Conservation (phyloP, 176 grass and related monocot genomes). For the Musa schizocarpa region DNA sequence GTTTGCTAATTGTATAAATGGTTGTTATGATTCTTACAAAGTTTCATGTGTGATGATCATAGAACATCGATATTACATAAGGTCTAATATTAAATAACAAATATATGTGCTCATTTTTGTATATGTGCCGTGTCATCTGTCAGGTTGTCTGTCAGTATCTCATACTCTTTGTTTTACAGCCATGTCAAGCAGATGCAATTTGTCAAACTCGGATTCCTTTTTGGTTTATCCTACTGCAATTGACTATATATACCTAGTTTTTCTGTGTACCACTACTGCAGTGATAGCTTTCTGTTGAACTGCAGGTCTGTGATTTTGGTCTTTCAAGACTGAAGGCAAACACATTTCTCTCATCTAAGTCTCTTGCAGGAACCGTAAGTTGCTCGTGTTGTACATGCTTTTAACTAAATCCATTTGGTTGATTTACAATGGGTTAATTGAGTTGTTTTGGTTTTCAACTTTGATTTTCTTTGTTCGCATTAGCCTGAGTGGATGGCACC, state of each 20-base stretch:
- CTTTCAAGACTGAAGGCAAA: constrained; percentile 82
- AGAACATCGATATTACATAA: too few species aligned
- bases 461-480: constrained; percentile 7
- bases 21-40: too few species aligned
- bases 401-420: not conserved
- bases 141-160: too few species aligned
- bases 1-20: too few species aligned
- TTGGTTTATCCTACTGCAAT: too few species aligned
- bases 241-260: too few species aligned
- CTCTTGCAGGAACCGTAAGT: constrained; percentile 78
- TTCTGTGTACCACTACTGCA: not conserved
- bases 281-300: not conserved
- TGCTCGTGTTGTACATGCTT: not conserved
- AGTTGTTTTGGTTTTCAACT: not conserved
- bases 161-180: too few species aligned
- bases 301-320: constrained; percentile 72
- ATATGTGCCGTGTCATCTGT: too few species aligned
- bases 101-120: too few species aligned
- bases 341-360: constrained; percentile 78
- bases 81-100: too few species aligned
- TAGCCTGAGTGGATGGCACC: constrained; percentile 97
- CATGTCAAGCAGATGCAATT: too few species aligned
- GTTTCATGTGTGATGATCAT: too few species aligned
- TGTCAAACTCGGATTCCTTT: not conserved
- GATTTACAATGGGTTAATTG: not conserved